Evolutionary conservation across 345 rosid species (phyloP).

Genomic region (Pelargonium nanum): DNA sequence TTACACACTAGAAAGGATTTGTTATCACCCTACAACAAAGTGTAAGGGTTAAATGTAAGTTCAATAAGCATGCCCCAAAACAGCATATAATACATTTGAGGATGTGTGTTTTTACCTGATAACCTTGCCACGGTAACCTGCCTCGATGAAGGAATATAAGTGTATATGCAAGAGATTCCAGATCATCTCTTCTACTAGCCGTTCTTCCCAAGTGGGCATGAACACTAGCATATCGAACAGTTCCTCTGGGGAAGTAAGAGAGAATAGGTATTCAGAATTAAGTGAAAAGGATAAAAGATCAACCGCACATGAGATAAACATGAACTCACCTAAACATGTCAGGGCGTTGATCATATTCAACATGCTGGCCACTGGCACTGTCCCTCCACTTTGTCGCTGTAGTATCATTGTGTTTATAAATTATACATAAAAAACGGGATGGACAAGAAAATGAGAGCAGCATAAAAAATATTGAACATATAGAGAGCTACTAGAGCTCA

Average conservation of each 20-base stretch:
- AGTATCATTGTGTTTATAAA: constrained; percentile 10
- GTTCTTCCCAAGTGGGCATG: constrained; percentile 98
- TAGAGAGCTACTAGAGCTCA: not conserved
- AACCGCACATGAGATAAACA: constrained; percentile 5
- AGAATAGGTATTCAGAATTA: constrained; percentile 3
- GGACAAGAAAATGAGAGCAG: not conserved
- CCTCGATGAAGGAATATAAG: constrained; percentile 87
- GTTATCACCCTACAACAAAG: constrained; percentile 65
- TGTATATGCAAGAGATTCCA: constrained; percentile 94
- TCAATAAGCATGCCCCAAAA: not conserved
- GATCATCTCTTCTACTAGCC: constrained; percentile 96
- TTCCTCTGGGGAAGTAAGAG: constrained; percentile 50
- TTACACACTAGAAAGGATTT: constrained; percentile 93
- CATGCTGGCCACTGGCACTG: constrained; percentile 62
- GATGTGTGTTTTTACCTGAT: constrained; percentile 46
- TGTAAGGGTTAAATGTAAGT: not conserved
- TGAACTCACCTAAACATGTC: constrained; percentile 78
- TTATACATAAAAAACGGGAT: constrained; percentile 1
- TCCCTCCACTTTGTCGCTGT: constrained; percentile 96
- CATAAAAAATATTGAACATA: not conserved
- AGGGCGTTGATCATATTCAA: constrained; percentile 97
- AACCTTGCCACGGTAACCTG: constrained; percentile 99
- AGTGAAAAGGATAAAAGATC: too few species aligned
- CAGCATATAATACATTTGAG: constrained; percentile 5
- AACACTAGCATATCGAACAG: constrained; percentile 94